phyloP scores from a whole-genome alignment of 164 flowering plant genomes.

The Umbilicus rupestris region DNA sequence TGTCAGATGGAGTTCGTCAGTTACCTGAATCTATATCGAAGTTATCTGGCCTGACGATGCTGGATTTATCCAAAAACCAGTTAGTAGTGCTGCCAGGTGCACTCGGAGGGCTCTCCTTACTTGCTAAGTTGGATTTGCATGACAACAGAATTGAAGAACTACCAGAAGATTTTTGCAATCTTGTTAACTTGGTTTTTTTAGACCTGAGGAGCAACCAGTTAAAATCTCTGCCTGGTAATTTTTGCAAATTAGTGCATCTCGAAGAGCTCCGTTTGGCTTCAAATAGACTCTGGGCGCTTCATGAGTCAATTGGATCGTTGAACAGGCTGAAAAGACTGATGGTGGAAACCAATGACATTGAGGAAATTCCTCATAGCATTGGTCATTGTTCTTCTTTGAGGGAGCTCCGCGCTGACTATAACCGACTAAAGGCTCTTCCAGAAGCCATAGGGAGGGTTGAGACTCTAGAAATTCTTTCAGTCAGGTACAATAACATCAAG shows the following conservation, averaged over 20 bases:
- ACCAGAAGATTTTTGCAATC: slow-evolving; percentile 62
- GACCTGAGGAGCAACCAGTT: slow-evolving; percentile 61
- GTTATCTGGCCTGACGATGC: slow-evolving; percentile 42
- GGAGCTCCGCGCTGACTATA: slow-evolving; percentile 74
- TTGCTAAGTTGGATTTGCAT: slow-evolving; percentile 56
- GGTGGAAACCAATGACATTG: slow-evolving; percentile 70
- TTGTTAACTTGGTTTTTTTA: slow-evolving; percentile 43
- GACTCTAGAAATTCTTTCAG: slow-evolving; percentile 54
- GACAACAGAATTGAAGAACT: slow-evolving; percentile 49
- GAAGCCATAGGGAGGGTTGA: slow-evolving; percentile 80
- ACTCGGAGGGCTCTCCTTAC: slow-evolving; percentile 55
- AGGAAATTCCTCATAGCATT: slow-evolving; percentile 72
- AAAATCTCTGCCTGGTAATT: slow-evolving; percentile 39
- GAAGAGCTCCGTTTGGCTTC: slow-evolving; percentile 69
- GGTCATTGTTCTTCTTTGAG: slow-evolving; percentile 57
- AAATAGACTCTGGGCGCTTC: slow-evolving; percentile 38
- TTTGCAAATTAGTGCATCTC: slow-evolving; percentile 47
- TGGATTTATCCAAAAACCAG: slow-evolving; percentile 73
- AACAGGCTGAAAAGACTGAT: slow-evolving; percentile 45
- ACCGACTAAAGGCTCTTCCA: slow-evolving; percentile 79
- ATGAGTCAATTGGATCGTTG: slow-evolving; percentile 63
- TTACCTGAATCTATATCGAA: slow-evolving; percentile 82
- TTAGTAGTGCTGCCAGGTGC: slow-evolving; percentile 46
- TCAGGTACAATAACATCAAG: slow-evolving; percentile 71
- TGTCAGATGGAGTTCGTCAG: slow-evolving; percentile 66